Evolutionary conservation across 139 green algal genomes (phyloP).

Genomic region (Astrephomene gubernaculifera): DNA sequence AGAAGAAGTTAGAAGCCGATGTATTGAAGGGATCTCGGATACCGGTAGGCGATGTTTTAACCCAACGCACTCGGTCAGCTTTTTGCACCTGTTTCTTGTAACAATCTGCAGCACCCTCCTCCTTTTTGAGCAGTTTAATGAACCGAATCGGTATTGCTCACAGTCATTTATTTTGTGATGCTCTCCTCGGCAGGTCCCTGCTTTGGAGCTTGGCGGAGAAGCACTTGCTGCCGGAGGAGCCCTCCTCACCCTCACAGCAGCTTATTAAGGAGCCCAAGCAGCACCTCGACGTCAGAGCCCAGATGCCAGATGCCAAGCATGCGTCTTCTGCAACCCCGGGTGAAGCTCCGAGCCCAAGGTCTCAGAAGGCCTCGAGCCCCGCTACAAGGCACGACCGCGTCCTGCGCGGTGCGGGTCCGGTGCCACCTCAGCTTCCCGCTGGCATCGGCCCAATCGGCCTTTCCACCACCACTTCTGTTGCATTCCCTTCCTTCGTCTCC

Average conservation of each 20-base stretch:
- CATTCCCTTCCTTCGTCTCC: not conserved
- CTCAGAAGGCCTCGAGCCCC: not conserved
- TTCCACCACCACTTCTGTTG: not conserved
- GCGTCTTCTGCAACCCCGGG: not conserved
- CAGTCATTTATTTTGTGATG: not conserved
- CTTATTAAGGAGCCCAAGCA: not conserved
- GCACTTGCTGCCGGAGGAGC: not conserved
- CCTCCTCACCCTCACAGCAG: not conserved
- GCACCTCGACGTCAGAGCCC: not conserved
- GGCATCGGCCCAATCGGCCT: slow-evolving; percentile 1
- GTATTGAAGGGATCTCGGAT: no score
- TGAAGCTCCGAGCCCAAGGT: not conserved
- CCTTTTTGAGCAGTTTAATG: no score
- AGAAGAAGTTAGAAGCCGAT: no score
- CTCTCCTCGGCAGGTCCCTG: not conserved
- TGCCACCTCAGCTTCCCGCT: not conserved
- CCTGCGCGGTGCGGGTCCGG: not conserved
- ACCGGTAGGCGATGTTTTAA: no score
- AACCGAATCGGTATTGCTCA: no score
- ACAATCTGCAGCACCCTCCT: no score
- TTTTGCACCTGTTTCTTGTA: no score
- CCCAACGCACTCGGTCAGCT: no score
- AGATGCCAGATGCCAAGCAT: not conserved
- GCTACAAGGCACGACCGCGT: no score
- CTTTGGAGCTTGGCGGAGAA: not conserved